phyloP scores from a whole-genome alignment of 169 alveolate genomes.

The Plasmodium fragile region DNA sequence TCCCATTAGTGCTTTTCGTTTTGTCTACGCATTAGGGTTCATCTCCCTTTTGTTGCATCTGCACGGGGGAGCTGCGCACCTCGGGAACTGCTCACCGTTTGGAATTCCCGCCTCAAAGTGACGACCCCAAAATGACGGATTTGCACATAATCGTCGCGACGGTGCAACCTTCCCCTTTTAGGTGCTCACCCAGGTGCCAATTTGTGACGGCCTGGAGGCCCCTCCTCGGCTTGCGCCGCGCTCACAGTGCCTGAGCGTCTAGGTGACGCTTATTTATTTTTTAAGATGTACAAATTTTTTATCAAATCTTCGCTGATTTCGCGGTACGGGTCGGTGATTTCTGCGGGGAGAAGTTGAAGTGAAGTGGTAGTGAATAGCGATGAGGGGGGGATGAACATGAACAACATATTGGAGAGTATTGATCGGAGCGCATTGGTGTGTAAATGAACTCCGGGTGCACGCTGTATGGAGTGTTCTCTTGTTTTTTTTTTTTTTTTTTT shows the following conservation, averaged over 20 bases:
- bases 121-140: background rate
- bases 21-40: background rate
- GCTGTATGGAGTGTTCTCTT: background rate
- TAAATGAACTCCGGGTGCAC: background rate
- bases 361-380: background rate
- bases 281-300: constrained; percentile 53
- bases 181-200: background rate
- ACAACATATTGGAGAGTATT: background rate
- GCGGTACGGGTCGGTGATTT: constrained; percentile 45
- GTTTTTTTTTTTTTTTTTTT: background rate
- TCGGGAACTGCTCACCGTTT: background rate
- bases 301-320: constrained; percentile 50
- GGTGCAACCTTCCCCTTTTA: background rate
- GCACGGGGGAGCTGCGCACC: background rate
- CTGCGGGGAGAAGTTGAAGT: constrained; percentile 12
- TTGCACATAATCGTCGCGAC: background rate
- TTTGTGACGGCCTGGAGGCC: background rate
- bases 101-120: background rate
- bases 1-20: background rate
- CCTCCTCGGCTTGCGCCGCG: background rate
- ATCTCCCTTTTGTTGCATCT: background rate
- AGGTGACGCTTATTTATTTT: background rate
- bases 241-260: background rate
- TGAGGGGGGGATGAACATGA: background rate
- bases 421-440: background rate